phyloP scores from a whole-genome alignment of 2,329 filamentous ascomycete species.

The Acephala macrosclerotiorum region DNA sequence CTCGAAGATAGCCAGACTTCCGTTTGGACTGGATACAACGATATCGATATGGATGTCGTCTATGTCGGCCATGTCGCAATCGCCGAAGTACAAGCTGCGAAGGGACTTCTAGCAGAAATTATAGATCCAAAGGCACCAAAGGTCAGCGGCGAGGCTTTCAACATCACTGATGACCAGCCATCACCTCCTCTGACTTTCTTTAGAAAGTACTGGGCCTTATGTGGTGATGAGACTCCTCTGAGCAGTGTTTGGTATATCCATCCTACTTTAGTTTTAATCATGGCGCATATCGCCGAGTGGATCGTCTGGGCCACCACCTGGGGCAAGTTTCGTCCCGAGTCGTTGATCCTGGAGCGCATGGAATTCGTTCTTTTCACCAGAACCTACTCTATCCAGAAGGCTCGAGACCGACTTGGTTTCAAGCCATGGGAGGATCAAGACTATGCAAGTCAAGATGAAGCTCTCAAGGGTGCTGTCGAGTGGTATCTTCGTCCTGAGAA shows the following conservation, averaged over 20 bases:
- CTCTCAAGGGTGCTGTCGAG: constrained; percentile 31
- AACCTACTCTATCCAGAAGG: constrained; percentile 35
- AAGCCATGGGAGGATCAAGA: constrained; percentile 32
- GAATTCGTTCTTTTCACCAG: constrained; percentile 36
- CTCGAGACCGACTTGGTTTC: constrained; percentile 30
- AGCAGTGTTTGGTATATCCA: constrained; percentile 33
- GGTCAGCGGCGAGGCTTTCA: constrained; percentile 36
- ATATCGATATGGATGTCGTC: constrained; percentile 53
- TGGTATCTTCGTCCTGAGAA: constrained; percentile 32
- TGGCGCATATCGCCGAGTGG: constrained; percentile 34
- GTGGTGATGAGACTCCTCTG: constrained; percentile 33
- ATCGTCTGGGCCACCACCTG: constrained; percentile 28
- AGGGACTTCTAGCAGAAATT: constrained; percentile 41
- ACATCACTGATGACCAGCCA: constrained; percentile 35
- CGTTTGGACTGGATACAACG: constrained; percentile 58
- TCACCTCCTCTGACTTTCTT: constrained; percentile 33
- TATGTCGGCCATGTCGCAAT: constrained; percentile 45
- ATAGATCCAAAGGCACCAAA: constrained; percentile 26
- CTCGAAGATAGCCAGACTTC: constrained; percentile 56
- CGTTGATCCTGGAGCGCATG: constrained; percentile 32
- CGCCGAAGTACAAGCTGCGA: constrained; percentile 52
- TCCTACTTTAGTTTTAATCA: constrained; percentile 30
- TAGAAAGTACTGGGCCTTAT: constrained; percentile 33
- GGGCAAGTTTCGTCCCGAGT: constrained; percentile 31
- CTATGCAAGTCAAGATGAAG: constrained; percentile 32